Conservation (phyloP, 1,284 basidiomycete genomes). For the Boletus austroedulis region DNA sequence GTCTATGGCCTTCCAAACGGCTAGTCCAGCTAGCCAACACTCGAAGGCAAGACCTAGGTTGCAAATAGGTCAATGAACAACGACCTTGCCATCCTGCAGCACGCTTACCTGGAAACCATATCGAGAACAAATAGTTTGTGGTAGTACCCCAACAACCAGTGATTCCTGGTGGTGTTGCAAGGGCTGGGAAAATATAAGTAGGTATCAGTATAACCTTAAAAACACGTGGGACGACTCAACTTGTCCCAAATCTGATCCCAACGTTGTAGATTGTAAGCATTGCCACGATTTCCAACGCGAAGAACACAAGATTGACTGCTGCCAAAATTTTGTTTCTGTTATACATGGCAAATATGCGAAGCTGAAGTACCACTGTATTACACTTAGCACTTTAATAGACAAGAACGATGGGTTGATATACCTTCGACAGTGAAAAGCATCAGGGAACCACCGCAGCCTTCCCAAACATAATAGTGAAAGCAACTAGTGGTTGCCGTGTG, state of each 20-base stretch:
- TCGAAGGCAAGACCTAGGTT: not conserved
- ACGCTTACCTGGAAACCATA: slow-evolving; percentile 2
- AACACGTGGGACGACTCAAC: not conserved
- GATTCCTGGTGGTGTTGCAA: slow-evolving; percentile 1
- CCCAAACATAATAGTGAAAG: slow-evolving; percentile 1
- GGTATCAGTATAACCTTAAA: not conserved
- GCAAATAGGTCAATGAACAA: not conserved
- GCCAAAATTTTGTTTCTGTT: not conserved
- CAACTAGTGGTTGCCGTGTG: not conserved
- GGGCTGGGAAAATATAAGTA: not conserved
- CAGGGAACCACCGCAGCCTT: not conserved
- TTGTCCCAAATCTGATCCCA: not conserved
- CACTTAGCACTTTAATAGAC: not conserved
- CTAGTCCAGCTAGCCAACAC: slow-evolving; percentile 1
- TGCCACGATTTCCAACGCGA: not conserved
- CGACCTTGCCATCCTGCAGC: not conserved
- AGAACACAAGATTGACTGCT: not conserved
- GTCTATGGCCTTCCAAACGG: slow-evolving; percentile 1
- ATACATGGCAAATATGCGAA: slow-evolving; percentile 3
- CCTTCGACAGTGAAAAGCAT: slow-evolving; percentile 6
- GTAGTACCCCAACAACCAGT: slow-evolving; percentile 2
- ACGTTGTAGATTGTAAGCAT: slow-evolving; percentile 1
- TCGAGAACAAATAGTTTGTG: not conserved
- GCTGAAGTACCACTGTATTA: not conserved
- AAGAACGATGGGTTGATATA: not conserved